Percentiles rank a stretch among this genome's conserved stretches.
Conservation (phyloP, 2,329 filamentous ascomycete genomes). For the Fusarium nelsonii region DNA sequence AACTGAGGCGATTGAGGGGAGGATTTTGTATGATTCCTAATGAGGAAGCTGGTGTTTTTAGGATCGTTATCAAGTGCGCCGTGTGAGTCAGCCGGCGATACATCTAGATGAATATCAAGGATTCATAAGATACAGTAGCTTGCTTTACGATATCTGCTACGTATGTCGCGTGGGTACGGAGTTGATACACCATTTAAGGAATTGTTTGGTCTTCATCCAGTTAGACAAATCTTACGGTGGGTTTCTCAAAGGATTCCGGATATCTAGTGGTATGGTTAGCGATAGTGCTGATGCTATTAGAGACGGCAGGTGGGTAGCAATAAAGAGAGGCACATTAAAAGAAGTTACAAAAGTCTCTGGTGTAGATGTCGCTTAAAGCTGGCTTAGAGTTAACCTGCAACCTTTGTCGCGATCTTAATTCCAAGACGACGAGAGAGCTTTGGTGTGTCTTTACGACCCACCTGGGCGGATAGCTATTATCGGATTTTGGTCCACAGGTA, state of each 20-base stretch:
- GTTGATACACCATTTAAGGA: neutral
- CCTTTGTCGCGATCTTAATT: no score
- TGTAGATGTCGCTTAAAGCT: no score
- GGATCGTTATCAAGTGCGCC: neutral
- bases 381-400: no score
- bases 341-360: no score
- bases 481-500: neutral
- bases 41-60: conserved; percentile 34
- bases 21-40: conserved; percentile 22
- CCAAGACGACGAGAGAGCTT: no score
- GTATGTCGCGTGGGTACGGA: neutral
- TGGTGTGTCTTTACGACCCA: no score
- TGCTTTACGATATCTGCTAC: neutral
- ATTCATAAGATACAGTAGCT: neutral
- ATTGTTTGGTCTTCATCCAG: neutral
- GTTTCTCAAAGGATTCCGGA: neutral
- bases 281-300: no score
- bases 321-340: no score
- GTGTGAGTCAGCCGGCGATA: conserved; percentile 34
- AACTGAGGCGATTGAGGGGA: neutral
- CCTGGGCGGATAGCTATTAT: neutral
- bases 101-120: neutral
- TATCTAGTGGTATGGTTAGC: neutral
- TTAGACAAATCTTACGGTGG: neutral
- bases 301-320: no score